Evolutionary conservation across 1,284 basidiomycete genomes (phyloP), one percentile per base, ranked within the genome.

Genomic region (Trametes hirsuta): DNA sequence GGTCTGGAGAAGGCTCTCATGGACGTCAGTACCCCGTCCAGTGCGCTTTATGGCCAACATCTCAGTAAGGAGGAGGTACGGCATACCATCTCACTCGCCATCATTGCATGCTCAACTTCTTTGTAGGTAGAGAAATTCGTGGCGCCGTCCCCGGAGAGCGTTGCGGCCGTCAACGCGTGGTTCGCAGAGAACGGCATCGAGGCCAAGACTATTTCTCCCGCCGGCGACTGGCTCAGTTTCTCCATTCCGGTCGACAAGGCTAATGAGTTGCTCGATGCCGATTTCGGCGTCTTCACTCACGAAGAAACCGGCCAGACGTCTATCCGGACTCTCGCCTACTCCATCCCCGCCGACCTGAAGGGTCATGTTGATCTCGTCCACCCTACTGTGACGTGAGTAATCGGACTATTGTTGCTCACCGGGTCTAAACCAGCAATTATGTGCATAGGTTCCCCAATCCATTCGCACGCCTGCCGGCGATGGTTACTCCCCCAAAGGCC

Each of bases 301-400:
- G 48, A 64, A 22, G 63, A 65, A n/a, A 74, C 69, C 10, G 72
- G 74, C 48, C 50, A 69, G 50, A 54, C 67, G 36, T 53, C 67
- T 24, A 61, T 73, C 52, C 75, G 76, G 55, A 79, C 77, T 4
- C 71, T 79, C 44, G 58, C 69, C 0, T 78, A 78, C 64, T 77
- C 76, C 2, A 66, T 79, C 40, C 77, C 77, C 1, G 48, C 64
- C 0, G 68, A 68, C 34, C 61, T 79, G 22, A 55, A 71, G 47
- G 69, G 66, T 5, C 75, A 78, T 56, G 60, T 79, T 30, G 71
- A 73, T 22, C 65, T 77, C 24, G 68, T 74, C 8, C 73, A 75
- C 53, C 74, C 74, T 70, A 58, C 56, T 10, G 52, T 52, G 21
- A 52, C 49, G 56, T 58, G 30, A 47, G 56, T 40, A 8, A 14